Base-by-base conservation (phyloP, 2,329 filamentous ascomycete species). In the Colletotrichum tanaceti region DNA sequence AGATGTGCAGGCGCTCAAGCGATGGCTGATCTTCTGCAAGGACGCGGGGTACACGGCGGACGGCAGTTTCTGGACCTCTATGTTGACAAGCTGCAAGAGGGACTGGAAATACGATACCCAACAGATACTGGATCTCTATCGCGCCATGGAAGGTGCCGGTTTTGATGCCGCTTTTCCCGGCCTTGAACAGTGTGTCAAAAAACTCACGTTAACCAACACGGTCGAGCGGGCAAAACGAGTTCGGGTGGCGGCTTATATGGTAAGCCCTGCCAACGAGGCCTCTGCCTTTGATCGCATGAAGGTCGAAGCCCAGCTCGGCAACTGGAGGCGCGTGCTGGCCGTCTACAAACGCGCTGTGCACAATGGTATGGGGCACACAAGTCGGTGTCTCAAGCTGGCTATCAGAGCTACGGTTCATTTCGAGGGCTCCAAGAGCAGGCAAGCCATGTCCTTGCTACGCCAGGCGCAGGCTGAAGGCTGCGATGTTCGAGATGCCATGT, bases 321-420 rank as follows among this genome's bases (percentile, higher is more conserved):
- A 77, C 5, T 79, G 79, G 72, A 63, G 59, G 5, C 70, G 73
- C 14, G 80, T 81, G 0, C 72, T 81, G 60, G 72, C 71, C 18
- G 77, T 82, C 4, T 87, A 85, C 73, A 77, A 74, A 58, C 73
- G 73, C 32, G 80, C 80, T 0, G 52, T 77, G 1, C 71, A 70
- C 11, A 73, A 72, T 5, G 78, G 79, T 20, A 76, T 84, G 72
- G 74, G 75, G 1, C 77, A 78, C 67, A 81, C 79, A 35, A 72
- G 73, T 3, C 77, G 80, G 28, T 84, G 82, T 61, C 77, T 87
- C 16, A 80, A 82, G n/a, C 75, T 86, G 5, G 84, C 82, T 10
- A 80, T 87, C 10, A 72, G 80, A 11, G 83, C 84, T 2, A 77
- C 79, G 16, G 72, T 87, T 58, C 75, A 74, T 18, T 53, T 73